Conservation (phyloP, 305 asterid species). For the Rubia peregrina region DNA sequence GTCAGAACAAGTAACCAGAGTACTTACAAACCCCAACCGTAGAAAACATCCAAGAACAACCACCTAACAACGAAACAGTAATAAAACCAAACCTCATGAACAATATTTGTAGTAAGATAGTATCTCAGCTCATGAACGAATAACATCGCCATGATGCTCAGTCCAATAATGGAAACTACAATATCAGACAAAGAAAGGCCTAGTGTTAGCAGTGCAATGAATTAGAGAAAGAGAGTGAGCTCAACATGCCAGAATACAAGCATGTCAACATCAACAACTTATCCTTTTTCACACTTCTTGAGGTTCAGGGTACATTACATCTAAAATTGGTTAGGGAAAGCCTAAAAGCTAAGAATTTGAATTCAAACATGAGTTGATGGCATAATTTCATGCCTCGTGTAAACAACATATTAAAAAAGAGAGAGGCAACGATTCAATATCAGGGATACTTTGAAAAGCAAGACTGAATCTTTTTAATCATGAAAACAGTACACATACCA, state of each 20-base stretch:
- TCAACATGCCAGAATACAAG: not conserved
- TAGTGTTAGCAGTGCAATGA: constrained; percentile 28
- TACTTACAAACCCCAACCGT: not conserved
- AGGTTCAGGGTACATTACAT: not conserved
- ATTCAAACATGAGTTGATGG: not conserved
- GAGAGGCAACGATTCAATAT: not conserved
- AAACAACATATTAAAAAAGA: too few species aligned
- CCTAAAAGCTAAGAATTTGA: not conserved
- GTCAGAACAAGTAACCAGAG: constrained; percentile 8
- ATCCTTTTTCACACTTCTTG: too few species aligned
- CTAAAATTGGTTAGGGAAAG: too few species aligned
- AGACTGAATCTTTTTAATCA: not conserved
- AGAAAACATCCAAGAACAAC: not conserved
- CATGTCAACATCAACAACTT: not conserved
- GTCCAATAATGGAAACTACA: constrained; percentile 79
- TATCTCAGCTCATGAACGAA: constrained; percentile 85
- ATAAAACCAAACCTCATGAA: constrained; percentile 56
- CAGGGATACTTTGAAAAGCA: not conserved
- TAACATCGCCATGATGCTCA: constrained; percentile 79
- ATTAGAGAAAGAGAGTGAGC: not conserved
- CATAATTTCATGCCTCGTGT: too few species aligned
- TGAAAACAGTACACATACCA: constrained; percentile 32
- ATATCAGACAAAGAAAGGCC: not conserved
- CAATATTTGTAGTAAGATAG: constrained; percentile 71
- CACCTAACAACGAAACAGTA: not conserved